Base-by-base conservation (phyloP, 2,329 filamentous ascomycete species). In the Claviceps capensis region DNA sequence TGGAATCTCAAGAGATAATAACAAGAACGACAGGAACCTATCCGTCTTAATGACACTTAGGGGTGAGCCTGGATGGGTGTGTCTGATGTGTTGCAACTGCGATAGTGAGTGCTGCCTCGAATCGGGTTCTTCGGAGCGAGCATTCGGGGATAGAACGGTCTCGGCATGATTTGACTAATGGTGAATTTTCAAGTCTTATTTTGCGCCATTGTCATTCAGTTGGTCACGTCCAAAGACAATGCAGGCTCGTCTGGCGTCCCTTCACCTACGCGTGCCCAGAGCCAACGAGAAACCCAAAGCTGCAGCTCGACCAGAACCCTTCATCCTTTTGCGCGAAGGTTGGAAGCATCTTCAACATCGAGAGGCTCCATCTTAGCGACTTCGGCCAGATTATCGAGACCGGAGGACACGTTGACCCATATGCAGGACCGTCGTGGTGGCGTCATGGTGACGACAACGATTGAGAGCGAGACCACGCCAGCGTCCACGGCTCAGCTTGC, bases 61-160 rank as follows among this genome's bases (percentile, higher is more conserved):
- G 23, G 80, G 80, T 13, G 80, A 83, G 60, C 79, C 76, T 2
- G 80, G 76, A 3, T 84, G 80, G 79, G 72, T 84, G 2, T 84
- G 79, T 57, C 70, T 84, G 4, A 79, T 82, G 68, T 79, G 78
- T 59, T 85, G 81, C 60, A 83, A 83, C 59, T 71, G 73, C 55
- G 81, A 84, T 60, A 75, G 79, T 80, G 63, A 59, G 72, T 65
- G 5, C 19, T 42, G n/a, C 44, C 1, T 23, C 1, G 11, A 17
- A 34, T 13, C 22, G 30, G 6, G 37, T 34, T 34, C 1, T 34
- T 34, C 3, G 9, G 3, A 11, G 8, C 30, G 30, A 11, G 13
- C 16, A 3, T 44, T 44, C 5, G 42, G 42, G 42, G 42, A 26
- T 16, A 16, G 22, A 26, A 14, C 22, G 14, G 4, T 26, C 9